These are phyloP conservation scores for Beverwykella pulmonaria DNA, from an alignment of 495 filamentous ascomycete genomes.

Conservation along the genomic window DNA sequence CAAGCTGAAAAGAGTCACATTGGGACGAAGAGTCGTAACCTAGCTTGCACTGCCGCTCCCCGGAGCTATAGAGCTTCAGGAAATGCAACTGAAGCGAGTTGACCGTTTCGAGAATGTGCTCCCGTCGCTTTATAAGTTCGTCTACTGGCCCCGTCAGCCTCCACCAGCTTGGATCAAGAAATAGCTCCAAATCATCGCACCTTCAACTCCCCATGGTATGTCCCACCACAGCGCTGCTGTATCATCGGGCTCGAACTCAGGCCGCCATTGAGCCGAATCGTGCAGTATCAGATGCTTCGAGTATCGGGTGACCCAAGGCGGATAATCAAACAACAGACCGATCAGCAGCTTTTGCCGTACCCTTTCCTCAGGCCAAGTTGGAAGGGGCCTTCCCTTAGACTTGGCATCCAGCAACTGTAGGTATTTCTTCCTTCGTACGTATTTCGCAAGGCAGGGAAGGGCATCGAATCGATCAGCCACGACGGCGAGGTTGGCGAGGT, in stretches of 20 bases:
- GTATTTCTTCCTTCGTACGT: constrained; percentile 48
- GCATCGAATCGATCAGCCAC: constrained; percentile 68
- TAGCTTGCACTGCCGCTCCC: constrained; percentile 66
- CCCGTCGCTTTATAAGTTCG: constrained; percentile 71
- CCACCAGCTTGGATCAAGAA: not conserved
- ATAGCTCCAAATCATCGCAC: constrained; percentile 47
- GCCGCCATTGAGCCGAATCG: constrained; percentile 67
- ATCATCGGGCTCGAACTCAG: constrained; percentile 47
- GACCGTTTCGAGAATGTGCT: constrained; percentile 72
- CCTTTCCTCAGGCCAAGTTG: constrained; percentile 54
- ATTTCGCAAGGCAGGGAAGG: constrained; percentile 50
- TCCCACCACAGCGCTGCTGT: constrained; percentile 67
- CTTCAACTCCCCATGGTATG: constrained; percentile 72
- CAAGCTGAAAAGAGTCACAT: constrained; percentile 85
- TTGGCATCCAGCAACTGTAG: constrained; percentile 44
- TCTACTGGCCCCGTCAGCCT: constrained; percentile 51
- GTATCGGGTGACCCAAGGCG: constrained; percentile 54
- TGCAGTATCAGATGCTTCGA: constrained; percentile 65
- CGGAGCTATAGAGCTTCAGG: constrained; percentile 65
- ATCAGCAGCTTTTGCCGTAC: constrained; percentile 67
- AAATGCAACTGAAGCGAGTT: constrained; percentile 76
- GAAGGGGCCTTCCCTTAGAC: constrained; percentile 43
- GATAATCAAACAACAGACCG: constrained; percentile 60
- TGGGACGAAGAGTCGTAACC: constrained; percentile 73
- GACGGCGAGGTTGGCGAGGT: constrained; percentile 65